Percentiles rank a stretch among this genome's conserved stretches.
Conservation (phyloP, 2,329 filamentous ascomycete genomes). For the Colletotrichum trifolii region DNA sequence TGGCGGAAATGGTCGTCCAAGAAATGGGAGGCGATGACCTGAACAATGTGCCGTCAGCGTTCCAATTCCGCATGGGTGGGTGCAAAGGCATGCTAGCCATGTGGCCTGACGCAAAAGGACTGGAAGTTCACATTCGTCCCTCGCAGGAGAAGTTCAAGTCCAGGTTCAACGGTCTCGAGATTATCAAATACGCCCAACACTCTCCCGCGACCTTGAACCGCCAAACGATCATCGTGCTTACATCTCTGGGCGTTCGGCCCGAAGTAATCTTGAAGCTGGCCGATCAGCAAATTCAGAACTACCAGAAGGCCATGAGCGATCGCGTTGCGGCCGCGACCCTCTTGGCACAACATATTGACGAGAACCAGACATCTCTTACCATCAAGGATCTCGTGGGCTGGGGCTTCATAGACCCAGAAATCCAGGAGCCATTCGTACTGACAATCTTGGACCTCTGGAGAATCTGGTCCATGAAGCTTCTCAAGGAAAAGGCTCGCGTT, state of each 20-base stretch:
- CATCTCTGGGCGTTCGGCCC: conserved; percentile 77
- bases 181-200: conserved; percentile 83
- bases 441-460: conserved; percentile 87
- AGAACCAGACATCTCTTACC: conserved; percentile 81
- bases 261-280: conserved; percentile 76
- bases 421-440: conserved; percentile 81
- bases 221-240: conserved; percentile 89
- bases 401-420: conserved; percentile 76
- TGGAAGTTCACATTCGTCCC: conserved; percentile 80
- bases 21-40: conserved; percentile 73
- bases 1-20: conserved; percentile 78
- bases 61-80: conserved; percentile 92
- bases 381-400: conserved; percentile 81
- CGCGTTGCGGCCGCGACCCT: conserved; percentile 72
- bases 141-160: conserved; percentile 91
- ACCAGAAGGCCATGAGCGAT: conserved; percentile 77
- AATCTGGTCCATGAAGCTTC: conserved; percentile 86
- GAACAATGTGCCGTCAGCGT: conserved; percentile 77
- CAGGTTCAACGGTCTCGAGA: conserved; percentile 78
- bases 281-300: conserved; percentile 71
- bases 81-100: conserved; percentile 89
- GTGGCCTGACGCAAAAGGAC: conserved; percentile 74
- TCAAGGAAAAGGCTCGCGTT: conserved; percentile 94
- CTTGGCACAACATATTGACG: conserved; percentile 81
- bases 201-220: conserved; percentile 86